Evolutionary conservation across 257 asterid species (phyloP), one percentile per base, ranked within the genome.

Genomic region (Rubia yunnanensis): DNA sequence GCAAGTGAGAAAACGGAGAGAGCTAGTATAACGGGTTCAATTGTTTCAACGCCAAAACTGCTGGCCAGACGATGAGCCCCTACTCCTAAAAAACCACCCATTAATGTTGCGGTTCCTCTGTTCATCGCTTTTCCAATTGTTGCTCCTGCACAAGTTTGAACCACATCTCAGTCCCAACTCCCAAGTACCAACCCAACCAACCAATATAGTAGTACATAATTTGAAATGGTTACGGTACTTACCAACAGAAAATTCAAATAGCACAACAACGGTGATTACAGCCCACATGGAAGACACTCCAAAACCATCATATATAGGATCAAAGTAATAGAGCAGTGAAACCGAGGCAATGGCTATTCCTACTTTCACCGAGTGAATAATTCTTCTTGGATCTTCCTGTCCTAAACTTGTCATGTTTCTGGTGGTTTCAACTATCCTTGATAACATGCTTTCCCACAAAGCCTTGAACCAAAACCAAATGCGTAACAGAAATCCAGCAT

Each of bases 221-320:
- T 17, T 15, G 22, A 15, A 44, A 44, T 6, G 36, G 6, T 6
- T 32, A 31, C 18, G 39, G 1, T 1, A 67, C 81, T 73, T 60
- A 86, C 98, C 96, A 4, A 78, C 95, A 0, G 88, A 83, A 63
- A 76, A 91, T 65, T 91, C 97, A 7, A 86, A 88, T 0, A 80
- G 87, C 2, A 86, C 84, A 9, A 83, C 88, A 30, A 91, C 96
- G 0, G 96, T 91, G 0, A 91, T 67, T 30, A 88, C 70, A 0
- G 94, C 96, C 96, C 94, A 91, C 82, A 88, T 91, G 65, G 86
- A 91, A 0, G 91, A 81, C 26, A 83, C 84, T 23, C 92, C 95
- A 38, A 88, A 85, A 1, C 86, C 84, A 28, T 80, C 71, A 65
- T 86, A 90, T 1, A 88, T 71, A 2, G 95, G 95, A 35, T 83